These are phyloP conservation scores for Claviceps capensis DNA, from an alignment of 2,329 filamentous ascomycete species.

Conservation along the genomic window DNA sequence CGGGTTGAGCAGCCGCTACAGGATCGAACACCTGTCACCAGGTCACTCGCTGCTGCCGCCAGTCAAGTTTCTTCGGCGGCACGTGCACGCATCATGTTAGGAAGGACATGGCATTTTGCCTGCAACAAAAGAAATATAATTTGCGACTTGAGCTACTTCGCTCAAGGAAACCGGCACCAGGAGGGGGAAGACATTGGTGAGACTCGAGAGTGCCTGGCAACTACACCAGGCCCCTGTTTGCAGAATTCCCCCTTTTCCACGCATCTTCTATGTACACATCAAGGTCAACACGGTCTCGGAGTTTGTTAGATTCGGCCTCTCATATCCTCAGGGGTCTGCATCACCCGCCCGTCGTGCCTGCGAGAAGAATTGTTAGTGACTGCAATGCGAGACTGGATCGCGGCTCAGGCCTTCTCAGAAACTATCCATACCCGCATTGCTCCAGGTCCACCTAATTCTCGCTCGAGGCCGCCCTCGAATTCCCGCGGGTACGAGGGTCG, in stretches of 20 bases:
- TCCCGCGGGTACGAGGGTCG: conserved; percentile 53
- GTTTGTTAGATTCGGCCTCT: neutral
- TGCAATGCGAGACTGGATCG: neutral
- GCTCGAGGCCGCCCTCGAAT: conserved; percentile 59
- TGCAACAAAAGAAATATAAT: neutral
- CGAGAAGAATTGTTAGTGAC: neutral
- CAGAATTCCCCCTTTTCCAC: conserved; percentile 3
- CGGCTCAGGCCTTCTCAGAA: neutral
- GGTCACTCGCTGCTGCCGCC: too few relatives aligned
- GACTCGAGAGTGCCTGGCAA: neutral
- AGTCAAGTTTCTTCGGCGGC: too few relatives aligned
- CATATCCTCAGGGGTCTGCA: conserved; percentile 30
- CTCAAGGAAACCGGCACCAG: neutral
- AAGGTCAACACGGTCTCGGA: conserved; percentile 6
- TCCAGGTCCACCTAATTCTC: conserved; percentile 58
- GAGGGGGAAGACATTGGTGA: neutral
- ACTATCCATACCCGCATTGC: conserved; percentile 46
- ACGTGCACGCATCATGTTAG: neutral
- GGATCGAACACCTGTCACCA: conserved; percentile 1
- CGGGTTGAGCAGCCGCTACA: conserved; percentile 1
- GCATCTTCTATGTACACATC: conserved; percentile 25
- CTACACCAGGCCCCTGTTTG: neutral
- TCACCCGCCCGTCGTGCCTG: conserved; percentile 44
- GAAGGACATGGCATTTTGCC: neutral
- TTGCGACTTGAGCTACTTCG: neutral